Evolutionary conservation across 257 asterid species (phyloP).

Genomic region (Solanum appendiculatum): DNA sequence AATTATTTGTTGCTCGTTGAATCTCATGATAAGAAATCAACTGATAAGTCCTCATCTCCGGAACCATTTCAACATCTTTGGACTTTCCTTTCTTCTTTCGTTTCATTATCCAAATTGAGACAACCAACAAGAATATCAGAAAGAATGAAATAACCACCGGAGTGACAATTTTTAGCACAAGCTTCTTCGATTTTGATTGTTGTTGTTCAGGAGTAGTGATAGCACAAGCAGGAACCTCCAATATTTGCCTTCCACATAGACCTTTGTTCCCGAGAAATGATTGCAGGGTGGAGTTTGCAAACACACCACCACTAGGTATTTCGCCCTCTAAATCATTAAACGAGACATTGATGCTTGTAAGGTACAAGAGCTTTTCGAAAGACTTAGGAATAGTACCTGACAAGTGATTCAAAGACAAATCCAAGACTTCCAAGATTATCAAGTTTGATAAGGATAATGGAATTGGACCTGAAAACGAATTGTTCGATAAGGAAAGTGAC

Average conservation of each 20-base stretch:
- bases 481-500: slow-evolving; percentile 20
- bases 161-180: neutral
- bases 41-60: neutral
- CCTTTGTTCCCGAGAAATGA: slow-evolving; percentile 12
- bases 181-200: neutral
- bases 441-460: slow-evolving; percentile 22
- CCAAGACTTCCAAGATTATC: slow-evolving; percentile 26
- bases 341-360: neutral
- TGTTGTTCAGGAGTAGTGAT: neutral
- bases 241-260: slow-evolving; percentile 13
- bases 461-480: slow-evolving; percentile 27
- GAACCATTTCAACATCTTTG: slow-evolving; percentile 1
- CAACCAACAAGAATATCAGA: neutral
- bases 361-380: neutral
- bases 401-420: slow-evolving; percentile 19
- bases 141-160: slow-evolving; percentile 5
- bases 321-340: neutral
- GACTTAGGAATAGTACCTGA: slow-evolving; percentile 22
- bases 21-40: slow-evolving; percentile 14
- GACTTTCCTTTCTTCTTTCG: neutral
- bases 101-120: slow-evolving; percentile 5
- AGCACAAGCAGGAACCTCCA: slow-evolving; percentile 3
- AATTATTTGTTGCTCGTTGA: slow-evolving; percentile 17
- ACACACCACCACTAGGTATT: slow-evolving; percentile 16
- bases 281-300: slow-evolving; percentile 20